Percentiles rank a stretch among this genome's conserved stretches.
These are phyloP conservation scores for Petasospora rhodanensis DNA, from an alignment of 1,139 yeast species.

Conservation along the genomic window DNA sequence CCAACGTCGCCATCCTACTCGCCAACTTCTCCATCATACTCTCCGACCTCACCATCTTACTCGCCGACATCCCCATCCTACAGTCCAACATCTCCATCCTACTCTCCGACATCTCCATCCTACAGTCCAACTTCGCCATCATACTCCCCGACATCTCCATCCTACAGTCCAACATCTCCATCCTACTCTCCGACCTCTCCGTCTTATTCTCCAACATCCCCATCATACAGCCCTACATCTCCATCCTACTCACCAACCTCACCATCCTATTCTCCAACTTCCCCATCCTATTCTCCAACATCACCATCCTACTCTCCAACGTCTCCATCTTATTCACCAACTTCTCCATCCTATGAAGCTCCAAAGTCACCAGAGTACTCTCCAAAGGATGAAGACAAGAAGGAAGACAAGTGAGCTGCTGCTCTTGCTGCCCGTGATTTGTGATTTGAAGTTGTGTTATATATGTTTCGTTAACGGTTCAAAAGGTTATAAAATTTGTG, in stretches of 20 bases:
- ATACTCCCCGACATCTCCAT: slow-evolving; percentile 59
- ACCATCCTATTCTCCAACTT: slow-evolving; percentile 71
- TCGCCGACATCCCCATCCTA: slow-evolving; percentile 60
- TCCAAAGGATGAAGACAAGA: slow-evolving; percentile 11
- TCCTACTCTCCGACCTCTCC: slow-evolving; percentile 70
- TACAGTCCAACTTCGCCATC: slow-evolving; percentile 58
- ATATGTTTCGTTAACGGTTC: slow-evolving; percentile 1
- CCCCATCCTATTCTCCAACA: slow-evolving; percentile 72
- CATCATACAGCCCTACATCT: slow-evolving; percentile 57
- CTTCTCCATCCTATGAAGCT: slow-evolving; percentile 72
- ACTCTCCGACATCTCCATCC: slow-evolving; percentile 57
- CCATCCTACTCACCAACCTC: slow-evolving; percentile 66
- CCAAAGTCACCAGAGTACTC: slow-evolving; percentile 60
- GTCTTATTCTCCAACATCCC: slow-evolving; percentile 66
- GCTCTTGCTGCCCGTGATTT: no score
- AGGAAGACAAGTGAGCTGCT: no score
- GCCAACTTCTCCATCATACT: slow-evolving; percentile 60
- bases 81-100: slow-evolving; percentile 57
- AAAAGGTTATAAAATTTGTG: slow-evolving; percentile 4
- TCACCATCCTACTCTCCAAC: slow-evolving; percentile 75
- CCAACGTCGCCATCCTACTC: slow-evolving; percentile 69
- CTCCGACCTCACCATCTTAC: slow-evolving; percentile 63
- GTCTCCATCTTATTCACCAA: slow-evolving; percentile 76
- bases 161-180: slow-evolving; percentile 59
- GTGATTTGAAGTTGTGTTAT: slow-evolving; percentile 8